Percentiles rank a stretch among this genome's conserved stretches.
These are phyloP conservation scores for Microdochium trichocladiopsis DNA, from an alignment of 2,329 filamentous ascomycete genomes.

Conservation along the genomic window DNA sequence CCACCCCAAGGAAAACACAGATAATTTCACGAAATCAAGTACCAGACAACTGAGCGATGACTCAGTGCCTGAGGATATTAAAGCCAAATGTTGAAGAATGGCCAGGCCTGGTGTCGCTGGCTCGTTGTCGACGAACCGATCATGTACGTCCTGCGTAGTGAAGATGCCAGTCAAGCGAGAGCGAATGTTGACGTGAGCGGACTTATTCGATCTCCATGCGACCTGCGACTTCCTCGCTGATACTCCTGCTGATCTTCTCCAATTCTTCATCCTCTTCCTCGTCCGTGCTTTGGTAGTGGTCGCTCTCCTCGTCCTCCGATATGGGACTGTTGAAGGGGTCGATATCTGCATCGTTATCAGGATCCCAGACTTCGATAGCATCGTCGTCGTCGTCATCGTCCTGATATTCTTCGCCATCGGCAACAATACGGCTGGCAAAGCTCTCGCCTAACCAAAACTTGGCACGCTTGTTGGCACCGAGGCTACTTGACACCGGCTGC, in stretches of 20 bases:
- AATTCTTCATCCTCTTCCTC: slow-evolving; percentile 30
- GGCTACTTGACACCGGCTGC: slow-evolving; percentile 17
- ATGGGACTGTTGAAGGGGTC: slow-evolving; percentile 46
- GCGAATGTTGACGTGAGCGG: not conserved
- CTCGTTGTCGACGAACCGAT: slow-evolving; percentile 15
- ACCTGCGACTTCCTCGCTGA: slow-evolving; percentile 57
- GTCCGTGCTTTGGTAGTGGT: slow-evolving; percentile 33
- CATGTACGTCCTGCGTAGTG: not conserved
- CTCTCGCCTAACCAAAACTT: slow-evolving; percentile 80
- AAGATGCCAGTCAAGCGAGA: not conserved
- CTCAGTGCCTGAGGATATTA: too few relatives aligned
- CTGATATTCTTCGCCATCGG: slow-evolving; percentile 38
- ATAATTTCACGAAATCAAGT: not conserved
- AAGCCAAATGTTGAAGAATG: slow-evolving; percentile 13
- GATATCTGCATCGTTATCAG: slow-evolving; percentile 50
- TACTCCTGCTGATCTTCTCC: slow-evolving; percentile 39
- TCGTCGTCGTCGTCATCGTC: slow-evolving; percentile 37
- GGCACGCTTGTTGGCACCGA: slow-evolving; percentile 70
- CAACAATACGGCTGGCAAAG: slow-evolving; percentile 37
- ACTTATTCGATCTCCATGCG: slow-evolving; percentile 51
- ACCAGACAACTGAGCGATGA: too few relatives aligned
- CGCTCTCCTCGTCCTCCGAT: slow-evolving; percentile 37
- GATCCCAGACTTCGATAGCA: slow-evolving; percentile 45
- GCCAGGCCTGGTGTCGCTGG: slow-evolving; percentile 49
- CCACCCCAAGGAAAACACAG: not conserved